Evolutionary conservation across 1,284 basidiomycete species (phyloP), one percentile per base, ranked within the genome.

Genomic region (Moesziomyces aphidis): DNA sequence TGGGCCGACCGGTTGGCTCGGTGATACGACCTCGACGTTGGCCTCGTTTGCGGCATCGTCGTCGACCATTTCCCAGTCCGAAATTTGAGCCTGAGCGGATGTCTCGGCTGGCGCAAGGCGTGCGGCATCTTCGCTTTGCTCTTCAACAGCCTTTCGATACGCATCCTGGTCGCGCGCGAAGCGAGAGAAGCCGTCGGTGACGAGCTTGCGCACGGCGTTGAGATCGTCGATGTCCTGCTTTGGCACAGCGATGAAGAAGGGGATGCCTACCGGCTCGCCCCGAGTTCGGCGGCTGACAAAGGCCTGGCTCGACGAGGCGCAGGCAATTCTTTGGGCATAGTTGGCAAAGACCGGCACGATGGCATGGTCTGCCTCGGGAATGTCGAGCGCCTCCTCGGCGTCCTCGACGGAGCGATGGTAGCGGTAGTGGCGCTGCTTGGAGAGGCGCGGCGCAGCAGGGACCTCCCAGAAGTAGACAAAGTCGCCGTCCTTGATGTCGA

Each of bases 201-300:
- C 73, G 4, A 55, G 76, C 15, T 62, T 67, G 23, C 68, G 61
- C 22, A 82, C 61, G 4, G 55, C 68, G 21, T 70, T 60, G 11
- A 51, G 45, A 47, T 82, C 69, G 50, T 74, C 71, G 28, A 73
- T 42, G 39, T 76, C 54, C 19, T 61, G 58, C 13, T 69, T 60
- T 1, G 78, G 76, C 13, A 84, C 50, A 7, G 77, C 60, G 24
- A 83, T 76, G 51, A 84, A 80, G 76, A 84, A 82, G 9, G 83
- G 83, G 47, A 81, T 55, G 44, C 83, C 83, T 4, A 72, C 52
- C 4, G 70, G 57, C 11, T 76, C 74, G 22, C 53, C 47, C 4
- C 66, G 44, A 10, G 55, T 50, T 13, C 74, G 64, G 49, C 76
- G 64, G 44, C 59, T 74, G 28, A 62, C 66, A 52, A 70, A 77